Base-by-base conservation (phyloP, 371 early-diverging fungal species). In the Lichtheimia hyalospora region DNA sequence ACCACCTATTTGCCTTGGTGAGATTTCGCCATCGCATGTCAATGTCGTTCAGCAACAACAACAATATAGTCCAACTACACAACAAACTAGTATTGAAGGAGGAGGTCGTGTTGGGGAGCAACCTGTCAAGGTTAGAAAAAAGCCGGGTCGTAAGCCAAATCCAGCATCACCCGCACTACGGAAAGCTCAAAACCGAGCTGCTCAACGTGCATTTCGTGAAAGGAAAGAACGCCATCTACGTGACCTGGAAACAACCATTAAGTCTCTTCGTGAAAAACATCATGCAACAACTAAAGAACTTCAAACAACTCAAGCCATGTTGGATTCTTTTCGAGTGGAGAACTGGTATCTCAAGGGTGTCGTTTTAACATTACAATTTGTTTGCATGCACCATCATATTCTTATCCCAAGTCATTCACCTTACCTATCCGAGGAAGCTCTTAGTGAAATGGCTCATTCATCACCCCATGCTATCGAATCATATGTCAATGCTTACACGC, bases 71-170 rank as follows among this genome's bases (percentile, higher is more conserved):
- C 1, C 46, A 21, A 34, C 8, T 34, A 34, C 34, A 34, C 34
- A 34, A 8, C 34, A 34, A 34, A 2, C 34, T 8, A 34, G 34
- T 10, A 34, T 8, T 8, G 34, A 34, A 8, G 34, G 34, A 34
- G 34, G 34, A 8, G 34, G 34, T 8, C 34, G 34, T 34, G 34
- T 34, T 34, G 34, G 34, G 34, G 61, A 53, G 25, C 58, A 63
- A 13, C 70, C 64, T 28, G 51, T 60, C 46, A 69, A 62, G 51
- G 52, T 68, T 15, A 58, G 65, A 6, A 88, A 84, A 57, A 90
- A 89, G 71, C 89, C 93, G 4, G 93, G 93, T 10, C 71, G 93
- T 25, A 91, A 91, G 71, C 89, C 89, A 12, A 79, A 79, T 44
- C 84, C 82, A 20, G 79, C 81, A 15, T 81, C 80, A 0, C 82